Evolutionary conservation across 805 yeast species (phyloP).

Genomic region (Wilhelminamyces savonicus): DNA sequence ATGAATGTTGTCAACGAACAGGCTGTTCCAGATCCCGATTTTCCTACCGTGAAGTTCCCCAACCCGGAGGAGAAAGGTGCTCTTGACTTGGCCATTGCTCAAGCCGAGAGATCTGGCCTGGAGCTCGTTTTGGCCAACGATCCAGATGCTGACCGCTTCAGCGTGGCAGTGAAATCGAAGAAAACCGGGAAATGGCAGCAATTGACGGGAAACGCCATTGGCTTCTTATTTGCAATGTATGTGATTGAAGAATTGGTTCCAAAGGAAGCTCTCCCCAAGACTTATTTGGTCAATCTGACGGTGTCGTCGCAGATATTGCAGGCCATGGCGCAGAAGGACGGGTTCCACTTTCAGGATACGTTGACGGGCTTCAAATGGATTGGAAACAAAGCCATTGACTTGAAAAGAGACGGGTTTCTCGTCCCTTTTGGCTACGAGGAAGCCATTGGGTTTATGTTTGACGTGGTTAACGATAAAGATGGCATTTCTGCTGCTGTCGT

Average conservation of each 20-base stretch:
- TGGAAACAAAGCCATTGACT: constrained; percentile 78
- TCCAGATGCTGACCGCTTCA: constrained; percentile 95
- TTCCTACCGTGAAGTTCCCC: constrained; percentile 83
- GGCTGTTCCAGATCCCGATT: constrained; percentile 71
- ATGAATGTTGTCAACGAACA: constrained; percentile 55
- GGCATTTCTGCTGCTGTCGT: constrained; percentile 78
- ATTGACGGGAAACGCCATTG: constrained; percentile 87
- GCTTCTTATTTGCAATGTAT: constrained; percentile 72
- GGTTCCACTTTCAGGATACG: constrained; percentile 69
- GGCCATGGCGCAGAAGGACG: constrained; percentile 57
- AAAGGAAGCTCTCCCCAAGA: constrained; percentile 18
- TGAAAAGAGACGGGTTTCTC: constrained; percentile 52
- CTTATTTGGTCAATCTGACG: constrained; percentile 75
- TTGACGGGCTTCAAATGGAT: constrained; percentile 97
- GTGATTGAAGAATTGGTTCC: constrained; percentile 32
- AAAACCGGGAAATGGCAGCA: constrained; percentile 55
- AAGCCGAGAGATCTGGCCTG: constrained; percentile 48
- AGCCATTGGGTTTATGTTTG: constrained; percentile 93
- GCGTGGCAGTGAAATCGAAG: constrained; percentile 57
- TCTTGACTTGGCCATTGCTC: constrained; percentile 56
- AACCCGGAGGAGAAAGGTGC: constrained; percentile 97
- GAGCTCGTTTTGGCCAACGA: constrained; percentile 79
- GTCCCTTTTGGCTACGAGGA: constrained; percentile 95
- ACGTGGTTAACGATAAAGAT: constrained; percentile 82
- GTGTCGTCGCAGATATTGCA: constrained; percentile 82